phyloP scores from a whole-genome alignment of 371 early-diverging fungal species.

The Mortierella sp. region DNA sequence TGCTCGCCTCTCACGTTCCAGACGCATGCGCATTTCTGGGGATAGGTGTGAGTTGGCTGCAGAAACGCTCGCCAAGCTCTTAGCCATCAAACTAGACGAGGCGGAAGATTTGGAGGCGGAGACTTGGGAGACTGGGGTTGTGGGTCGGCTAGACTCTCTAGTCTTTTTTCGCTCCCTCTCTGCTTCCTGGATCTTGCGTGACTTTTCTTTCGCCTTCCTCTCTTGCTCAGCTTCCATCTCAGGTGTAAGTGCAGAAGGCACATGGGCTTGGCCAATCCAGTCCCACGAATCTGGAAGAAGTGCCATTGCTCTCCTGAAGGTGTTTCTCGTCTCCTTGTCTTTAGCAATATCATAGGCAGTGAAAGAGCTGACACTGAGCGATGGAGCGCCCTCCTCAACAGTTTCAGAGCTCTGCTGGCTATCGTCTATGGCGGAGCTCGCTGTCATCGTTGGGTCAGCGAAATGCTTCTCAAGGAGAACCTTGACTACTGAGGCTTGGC shows the following conservation, averaged over 20 bases:
- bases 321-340: constrained; percentile 82
- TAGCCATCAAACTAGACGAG: constrained; percentile 24
- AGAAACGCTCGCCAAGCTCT: constrained; percentile 46
- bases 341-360: constrained; percentile 87
- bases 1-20: constrained; percentile 88
- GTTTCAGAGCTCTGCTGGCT: not conserved
- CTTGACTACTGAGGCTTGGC: constrained; percentile 70
- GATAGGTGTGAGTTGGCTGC: constrained; percentile 68
- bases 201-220: constrained; percentile 72
- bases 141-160: constrained; percentile 58
- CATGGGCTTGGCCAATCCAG: constrained; percentile 72
- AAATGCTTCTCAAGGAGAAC: constrained; percentile 74
- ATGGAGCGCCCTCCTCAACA: not conserved
- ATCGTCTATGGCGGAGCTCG: constrained; percentile 30
- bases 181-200: constrained; percentile 59
- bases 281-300: constrained; percentile 75
- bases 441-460: constrained; percentile 83
- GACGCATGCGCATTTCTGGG: constrained; percentile 79
- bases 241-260: constrained; percentile 83
- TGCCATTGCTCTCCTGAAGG: constrained; percentile 81
- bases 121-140: constrained; percentile 41
- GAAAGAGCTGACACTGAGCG: constrained; percentile 60
- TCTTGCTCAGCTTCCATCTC: constrained; percentile 79
- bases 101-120: constrained; percentile 20
- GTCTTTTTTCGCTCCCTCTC: constrained; percentile 65